A percentile compares a stretch with the other conserved stretches of the same genome.
Evolutionary conservation across 257 asterid genomes (phyloP).

Genomic region (Rehmannia glutinosa): DNA sequence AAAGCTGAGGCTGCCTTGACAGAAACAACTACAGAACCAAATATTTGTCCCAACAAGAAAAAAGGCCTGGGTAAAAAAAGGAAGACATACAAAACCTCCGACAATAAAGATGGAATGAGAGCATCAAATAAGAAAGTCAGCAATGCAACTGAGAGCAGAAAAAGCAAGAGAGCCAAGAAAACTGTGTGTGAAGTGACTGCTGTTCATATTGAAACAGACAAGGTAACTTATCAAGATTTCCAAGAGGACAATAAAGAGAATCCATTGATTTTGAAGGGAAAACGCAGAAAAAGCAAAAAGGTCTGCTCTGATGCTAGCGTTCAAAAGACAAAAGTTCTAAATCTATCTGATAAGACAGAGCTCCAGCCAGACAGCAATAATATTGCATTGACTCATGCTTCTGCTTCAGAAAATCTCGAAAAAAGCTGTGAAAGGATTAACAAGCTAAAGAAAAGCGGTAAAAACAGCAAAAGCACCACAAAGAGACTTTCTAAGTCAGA

Average conservation of each 20-base stretch:
- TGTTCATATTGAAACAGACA: slow-evolving; percentile 22
- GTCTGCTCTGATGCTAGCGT: slow-evolving; percentile 20
- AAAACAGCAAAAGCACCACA: slow-evolving; percentile 15
- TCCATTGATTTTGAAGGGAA: slow-evolving; percentile 17
- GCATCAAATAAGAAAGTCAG: slow-evolving; percentile 25
- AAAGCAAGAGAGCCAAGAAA: slow-evolving; percentile 41
- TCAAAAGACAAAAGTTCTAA: slow-evolving; percentile 13
- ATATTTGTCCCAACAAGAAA: slow-evolving; percentile 16
- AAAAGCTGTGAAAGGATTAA: slow-evolving; percentile 19
- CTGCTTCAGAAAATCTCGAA: slow-evolving; percentile 29
- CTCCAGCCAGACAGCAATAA: slow-evolving; percentile 15
- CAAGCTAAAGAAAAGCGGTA: slow-evolving; percentile 19
- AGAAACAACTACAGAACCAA: slow-evolving; percentile 13
- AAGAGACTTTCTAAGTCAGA: slow-evolving; percentile 13
- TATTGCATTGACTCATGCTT: slow-evolving; percentile 9
- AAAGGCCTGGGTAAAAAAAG: slow-evolving; percentile 21
- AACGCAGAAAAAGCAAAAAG: slow-evolving; percentile 21
- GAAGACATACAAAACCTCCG: slow-evolving; percentile 13
- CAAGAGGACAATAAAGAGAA: slow-evolving; percentile 19
- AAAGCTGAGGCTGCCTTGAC: slow-evolving; percentile 18
- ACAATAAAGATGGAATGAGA: slow-evolving; percentile 1
- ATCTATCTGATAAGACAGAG: slow-evolving; percentile 26
- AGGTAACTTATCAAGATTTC: slow-evolving; percentile 12
- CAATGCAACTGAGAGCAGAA: slow-evolving; percentile 18
- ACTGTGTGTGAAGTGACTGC: slow-evolving; percentile 23